Conservation (phyloP, 2,329 filamentous ascomycete species). For the Colletotrichum agaves region DNA sequence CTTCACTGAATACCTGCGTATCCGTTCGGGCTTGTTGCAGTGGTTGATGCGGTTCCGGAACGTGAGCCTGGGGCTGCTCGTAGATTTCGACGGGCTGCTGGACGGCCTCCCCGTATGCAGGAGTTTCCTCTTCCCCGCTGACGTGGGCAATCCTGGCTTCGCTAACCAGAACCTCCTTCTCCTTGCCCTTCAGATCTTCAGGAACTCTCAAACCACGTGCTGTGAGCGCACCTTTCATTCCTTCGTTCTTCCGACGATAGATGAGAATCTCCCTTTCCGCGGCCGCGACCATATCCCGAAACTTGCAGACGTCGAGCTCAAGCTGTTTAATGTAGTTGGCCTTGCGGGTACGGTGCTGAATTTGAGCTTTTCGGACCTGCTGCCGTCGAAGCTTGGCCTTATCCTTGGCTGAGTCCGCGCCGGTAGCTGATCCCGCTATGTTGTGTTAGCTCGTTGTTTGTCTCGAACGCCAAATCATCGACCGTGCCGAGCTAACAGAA, state of each 20-base stretch:
- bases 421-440: conserved; percentile 4
- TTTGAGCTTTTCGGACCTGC: conserved; percentile 65
- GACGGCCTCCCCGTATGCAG: background rate
- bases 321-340: conserved; percentile 65
- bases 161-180: background rate
- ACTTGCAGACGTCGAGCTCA: conserved; percentile 60
- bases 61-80: background rate
- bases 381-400: conserved; percentile 60
- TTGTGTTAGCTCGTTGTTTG: background rate
- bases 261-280: conserved; percentile 51
- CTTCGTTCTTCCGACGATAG: conserved; percentile 56
- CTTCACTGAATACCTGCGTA: background rate
- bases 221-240: conserved; percentile 50
- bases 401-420: conserved; percentile 41
- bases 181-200: conserved; percentile 11
- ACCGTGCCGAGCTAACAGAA: too few species aligned
- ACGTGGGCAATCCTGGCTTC: background rate
- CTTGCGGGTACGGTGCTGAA: conserved; percentile 66
- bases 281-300: conserved; percentile 58
- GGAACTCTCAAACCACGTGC: conserved; percentile 38
- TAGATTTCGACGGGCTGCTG: background rate
- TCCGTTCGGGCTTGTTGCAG: background rate
- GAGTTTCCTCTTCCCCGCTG: background rate
- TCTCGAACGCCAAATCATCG: background rate
- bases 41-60: conserved; percentile 1